These are phyloP conservation scores for Podaxis sp. DNA, from an alignment of 768 basidiomycete species.

Conservation along the genomic window DNA sequence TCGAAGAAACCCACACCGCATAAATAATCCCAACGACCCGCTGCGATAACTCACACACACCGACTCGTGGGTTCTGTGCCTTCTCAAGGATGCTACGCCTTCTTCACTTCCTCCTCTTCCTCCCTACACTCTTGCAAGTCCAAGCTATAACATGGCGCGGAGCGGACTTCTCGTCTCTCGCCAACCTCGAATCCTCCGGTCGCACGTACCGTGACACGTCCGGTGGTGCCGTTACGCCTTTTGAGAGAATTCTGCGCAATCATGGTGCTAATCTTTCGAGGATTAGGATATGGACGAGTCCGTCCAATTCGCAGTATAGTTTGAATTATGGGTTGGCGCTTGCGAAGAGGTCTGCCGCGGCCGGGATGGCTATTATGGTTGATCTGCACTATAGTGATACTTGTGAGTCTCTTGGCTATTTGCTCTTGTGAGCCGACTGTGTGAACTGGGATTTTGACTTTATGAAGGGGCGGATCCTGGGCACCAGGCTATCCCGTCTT, in stretches of 20 bases:
- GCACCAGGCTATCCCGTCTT: slow-evolving; percentile 56
- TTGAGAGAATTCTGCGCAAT: slow-evolving; percentile 53
- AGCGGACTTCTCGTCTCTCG: slow-evolving; percentile 57
- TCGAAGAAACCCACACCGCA: slow-evolving; percentile 9
- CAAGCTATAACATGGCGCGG: slow-evolving; percentile 48
- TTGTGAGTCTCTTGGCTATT: slow-evolving; percentile 33
- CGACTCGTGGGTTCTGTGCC: neutral
- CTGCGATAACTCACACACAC: neutral
- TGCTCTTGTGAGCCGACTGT: neutral
- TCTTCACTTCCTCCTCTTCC: neutral
- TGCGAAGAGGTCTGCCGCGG: slow-evolving; percentile 54
- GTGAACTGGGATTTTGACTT: neutral
- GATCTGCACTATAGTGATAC: slow-evolving; percentile 67
- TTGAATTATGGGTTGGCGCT: slow-evolving; percentile 50
- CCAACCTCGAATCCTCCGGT: slow-evolving; percentile 52
- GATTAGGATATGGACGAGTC: slow-evolving; percentile 63
- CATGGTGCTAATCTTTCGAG: slow-evolving; percentile 60
- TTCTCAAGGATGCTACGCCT: neutral
- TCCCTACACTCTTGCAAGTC: slow-evolving; percentile 14
- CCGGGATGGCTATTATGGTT: slow-evolving; percentile 54
- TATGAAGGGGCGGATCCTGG: slow-evolving; percentile 62
- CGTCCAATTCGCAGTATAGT: slow-evolving; percentile 48
- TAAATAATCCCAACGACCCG: neutral
- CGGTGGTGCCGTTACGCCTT: slow-evolving; percentile 28
- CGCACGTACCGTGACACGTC: slow-evolving; percentile 40